A percentile compares a stretch with the other conserved stretches of the same genome.
phyloP scores from a whole-genome alignment of 1,284 basidiomycete genomes.

The Malassezia caprae region DNA sequence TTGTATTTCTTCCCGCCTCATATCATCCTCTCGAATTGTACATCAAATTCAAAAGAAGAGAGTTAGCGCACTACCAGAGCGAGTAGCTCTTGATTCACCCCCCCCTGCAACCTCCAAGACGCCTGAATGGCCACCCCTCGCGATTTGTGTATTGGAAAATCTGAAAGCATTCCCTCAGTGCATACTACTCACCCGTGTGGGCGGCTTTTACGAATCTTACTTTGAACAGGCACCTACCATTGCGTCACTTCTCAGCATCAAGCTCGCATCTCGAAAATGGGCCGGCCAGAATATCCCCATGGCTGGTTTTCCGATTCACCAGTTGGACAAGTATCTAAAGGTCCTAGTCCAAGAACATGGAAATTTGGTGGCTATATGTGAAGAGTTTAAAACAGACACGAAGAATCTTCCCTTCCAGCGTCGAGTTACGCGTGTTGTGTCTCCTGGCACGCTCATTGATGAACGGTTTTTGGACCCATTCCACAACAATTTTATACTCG shows the following conservation, averaged over 20 bases:
- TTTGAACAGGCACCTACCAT: constrained; percentile 40
- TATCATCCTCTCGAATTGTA: neutral
- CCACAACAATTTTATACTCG: constrained; percentile 39
- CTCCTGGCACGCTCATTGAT: constrained; percentile 42
- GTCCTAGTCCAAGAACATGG: constrained; percentile 37
- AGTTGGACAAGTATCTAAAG: constrained; percentile 46
- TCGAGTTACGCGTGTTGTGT: constrained; percentile 38
- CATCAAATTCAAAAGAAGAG: neutral
- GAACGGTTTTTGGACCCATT: constrained; percentile 45
- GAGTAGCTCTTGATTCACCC: neutral
- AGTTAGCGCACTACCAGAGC: neutral
- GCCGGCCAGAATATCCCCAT: constrained; percentile 33
- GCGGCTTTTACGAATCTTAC: constrained; percentile 47
- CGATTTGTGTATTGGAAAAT: constrained; percentile 34
- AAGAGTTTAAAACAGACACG: constrained; percentile 34
- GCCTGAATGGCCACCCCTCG: constrained; percentile 35
- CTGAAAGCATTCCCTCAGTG: constrained; percentile 33
- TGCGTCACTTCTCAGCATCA: constrained; percentile 31
- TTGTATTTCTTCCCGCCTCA: neutral
- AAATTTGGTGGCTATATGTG: constrained; percentile 39
- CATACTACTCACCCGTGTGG: constrained; percentile 43
- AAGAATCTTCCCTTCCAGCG: constrained; percentile 18
- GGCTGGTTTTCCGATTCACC: constrained; percentile 43
- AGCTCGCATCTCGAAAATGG: constrained; percentile 36
- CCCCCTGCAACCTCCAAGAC: neutral